Evolutionary conservation across 2,329 filamentous ascomycete genomes (phyloP).

Genomic region (Exserohilum turcica): DNA sequence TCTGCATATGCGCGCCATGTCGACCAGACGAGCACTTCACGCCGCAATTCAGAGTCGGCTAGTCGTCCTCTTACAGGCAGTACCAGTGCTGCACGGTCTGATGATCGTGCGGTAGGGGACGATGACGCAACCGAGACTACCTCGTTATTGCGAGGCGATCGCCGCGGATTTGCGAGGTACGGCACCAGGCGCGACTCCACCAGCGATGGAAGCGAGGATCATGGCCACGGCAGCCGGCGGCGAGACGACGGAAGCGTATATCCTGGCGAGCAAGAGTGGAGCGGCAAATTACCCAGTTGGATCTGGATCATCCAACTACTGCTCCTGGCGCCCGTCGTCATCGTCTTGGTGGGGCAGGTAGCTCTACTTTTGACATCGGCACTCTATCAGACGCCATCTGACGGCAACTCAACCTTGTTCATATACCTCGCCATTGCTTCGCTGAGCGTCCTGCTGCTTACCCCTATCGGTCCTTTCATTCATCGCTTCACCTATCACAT

Average conservation of each 20-base stretch:
- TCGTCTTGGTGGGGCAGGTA: conserved; percentile 78
- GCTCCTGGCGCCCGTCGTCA: conserved; percentile 74
- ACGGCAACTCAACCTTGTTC: conserved; percentile 74
- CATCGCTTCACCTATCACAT: conserved; percentile 85
- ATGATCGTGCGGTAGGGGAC: conserved; percentile 39
- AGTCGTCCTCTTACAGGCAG: conserved; percentile 44
- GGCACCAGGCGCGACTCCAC: conserved; percentile 48
- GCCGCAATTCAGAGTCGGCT: conserved; percentile 35
- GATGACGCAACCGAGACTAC: conserved; percentile 61
- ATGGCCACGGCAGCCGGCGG: conserved; percentile 45
- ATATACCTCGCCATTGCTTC: conserved; percentile 73
- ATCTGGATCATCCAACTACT: conserved; percentile 88
- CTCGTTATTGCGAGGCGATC: conserved; percentile 59
- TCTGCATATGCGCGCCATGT: conserved; percentile 67
- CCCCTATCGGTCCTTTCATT: conserved; percentile 81
- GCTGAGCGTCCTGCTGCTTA: conserved; percentile 72
- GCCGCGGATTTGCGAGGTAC: conserved; percentile 62
- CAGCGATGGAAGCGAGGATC: conserved; percentile 40
- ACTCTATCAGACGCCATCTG: conserved; percentile 79
- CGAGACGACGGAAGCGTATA: conserved; percentile 52
- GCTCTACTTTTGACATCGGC: conserved; percentile 74
- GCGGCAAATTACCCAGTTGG: conserved; percentile 75
- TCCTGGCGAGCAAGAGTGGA: conserved; percentile 84
- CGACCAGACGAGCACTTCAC: conserved; percentile 28
- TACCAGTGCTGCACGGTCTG: conserved; percentile 37